Evolutionary conservation across 2,329 filamentous ascomycete genomes (phyloP).

Genomic region (Penicillium sumatraense): DNA sequence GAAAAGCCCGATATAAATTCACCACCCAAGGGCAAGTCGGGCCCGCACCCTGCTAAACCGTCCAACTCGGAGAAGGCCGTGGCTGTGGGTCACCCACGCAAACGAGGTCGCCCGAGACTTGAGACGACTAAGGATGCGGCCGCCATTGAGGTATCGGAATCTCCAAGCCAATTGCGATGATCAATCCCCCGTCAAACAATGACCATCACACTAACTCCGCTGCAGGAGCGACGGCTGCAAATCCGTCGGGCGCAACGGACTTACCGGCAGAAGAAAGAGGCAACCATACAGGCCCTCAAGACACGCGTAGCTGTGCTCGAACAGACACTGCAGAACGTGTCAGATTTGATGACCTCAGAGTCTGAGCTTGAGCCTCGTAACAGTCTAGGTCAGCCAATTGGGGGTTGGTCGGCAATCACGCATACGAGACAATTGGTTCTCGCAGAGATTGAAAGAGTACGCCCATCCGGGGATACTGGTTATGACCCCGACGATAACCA

Average conservation of each 20-base stretch:
- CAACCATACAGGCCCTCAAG: constrained; percentile 74
- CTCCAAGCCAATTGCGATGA: not conserved
- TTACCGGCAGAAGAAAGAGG: constrained; percentile 84
- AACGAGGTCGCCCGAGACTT: constrained; percentile 25
- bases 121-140: constrained; percentile 25
- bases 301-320: constrained; percentile 72
- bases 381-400: not conserved
- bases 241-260: constrained; percentile 85
- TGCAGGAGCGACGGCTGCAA: constrained; percentile 70
- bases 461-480: not conserved
- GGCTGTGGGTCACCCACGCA: constrained; percentile 19
- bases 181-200: too few relatives aligned
- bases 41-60: constrained; percentile 4
- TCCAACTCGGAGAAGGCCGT: constrained; percentile 16
- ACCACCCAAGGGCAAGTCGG: constrained; percentile 4
- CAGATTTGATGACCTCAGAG: constrained; percentile 12
- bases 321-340: constrained; percentile 37
- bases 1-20: not conserved
- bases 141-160: constrained; percentile 25
- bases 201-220: constrained; percentile 10
- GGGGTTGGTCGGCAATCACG: constrained; percentile 8
- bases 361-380: not conserved
- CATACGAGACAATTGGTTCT: constrained; percentile 20
- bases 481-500: not conserved
- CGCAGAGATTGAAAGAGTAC: constrained; percentile 19